Conservation (phyloP, 805 yeast species). For the Yamadazyma insecticola region DNA sequence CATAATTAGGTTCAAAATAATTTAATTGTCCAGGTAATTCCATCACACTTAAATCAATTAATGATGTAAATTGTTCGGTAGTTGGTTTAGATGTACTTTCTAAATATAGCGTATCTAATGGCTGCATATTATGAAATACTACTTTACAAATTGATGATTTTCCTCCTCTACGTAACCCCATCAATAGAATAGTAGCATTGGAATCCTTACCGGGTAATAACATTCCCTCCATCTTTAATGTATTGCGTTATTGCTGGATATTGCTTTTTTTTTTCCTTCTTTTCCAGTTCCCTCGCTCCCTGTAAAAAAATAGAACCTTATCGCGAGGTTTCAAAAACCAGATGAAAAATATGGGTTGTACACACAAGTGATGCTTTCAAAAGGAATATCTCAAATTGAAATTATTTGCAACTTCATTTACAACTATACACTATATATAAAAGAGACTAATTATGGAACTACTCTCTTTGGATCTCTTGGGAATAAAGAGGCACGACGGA, state of each 20-base stretch:
- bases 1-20: constrained; percentile 80
- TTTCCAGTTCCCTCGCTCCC: no score
- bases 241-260: no score
- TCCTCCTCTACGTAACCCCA: constrained; percentile 90
- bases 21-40: constrained; percentile 94
- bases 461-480: constrained; percentile 98
- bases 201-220: constrained; percentile 40
- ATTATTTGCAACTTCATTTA: no score
- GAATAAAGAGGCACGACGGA: constrained; percentile 97
- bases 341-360: no score
- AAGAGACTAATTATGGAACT: constrained; percentile 52
- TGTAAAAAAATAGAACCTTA: no score
- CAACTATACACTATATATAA: no score
- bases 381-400: no score
- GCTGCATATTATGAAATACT: constrained; percentile 94
- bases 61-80: constrained; percentile 74
- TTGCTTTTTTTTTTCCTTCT: no score
- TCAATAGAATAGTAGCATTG: constrained; percentile 76
- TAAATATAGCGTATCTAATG: constrained; percentile 83
- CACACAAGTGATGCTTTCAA: constrained; percentile 1
- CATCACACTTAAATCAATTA: constrained; percentile 84
- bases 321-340: no score
- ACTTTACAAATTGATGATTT: constrained; percentile 95
- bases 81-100: constrained; percentile 91
- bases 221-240: constrained; percentile 14